These are phyloP conservation scores for Lentinus brumalis DNA, from an alignment of 768 basidiomycete species.

Conservation along the genomic window DNA sequence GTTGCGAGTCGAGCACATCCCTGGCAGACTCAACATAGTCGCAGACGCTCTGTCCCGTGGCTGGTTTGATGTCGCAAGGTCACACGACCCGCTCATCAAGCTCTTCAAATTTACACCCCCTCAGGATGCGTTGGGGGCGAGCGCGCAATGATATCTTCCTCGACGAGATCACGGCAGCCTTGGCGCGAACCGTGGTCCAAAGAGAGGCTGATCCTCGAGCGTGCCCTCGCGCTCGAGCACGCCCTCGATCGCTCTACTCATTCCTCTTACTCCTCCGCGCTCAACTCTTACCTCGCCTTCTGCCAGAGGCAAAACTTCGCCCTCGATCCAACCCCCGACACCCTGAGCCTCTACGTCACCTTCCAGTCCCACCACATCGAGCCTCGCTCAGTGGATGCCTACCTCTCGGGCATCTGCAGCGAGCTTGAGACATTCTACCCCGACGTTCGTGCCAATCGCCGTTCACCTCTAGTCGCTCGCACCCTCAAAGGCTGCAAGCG, in stretches of 20 bases:
- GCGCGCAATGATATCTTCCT: too few relatives aligned
- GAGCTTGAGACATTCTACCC: conserved; percentile 38
- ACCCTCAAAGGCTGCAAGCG: conserved; percentile 37
- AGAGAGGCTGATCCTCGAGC: conserved; percentile 35
- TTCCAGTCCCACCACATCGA: conserved; percentile 41
- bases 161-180: conserved; percentile 42
- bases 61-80: not conserved
- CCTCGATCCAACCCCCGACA: not conserved
- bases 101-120: conserved; percentile 19
- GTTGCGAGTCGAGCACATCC: conserved; percentile 26
- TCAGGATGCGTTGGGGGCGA: conserved; percentile 28
- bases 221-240: conserved; percentile 35
- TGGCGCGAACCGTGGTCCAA: conserved; percentile 34
- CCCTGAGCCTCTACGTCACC: conserved; percentile 28
- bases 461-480: conserved; percentile 26
- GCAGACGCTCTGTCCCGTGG: conserved; percentile 28
- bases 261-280: conserved; percentile 33
- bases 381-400: conserved; percentile 37
- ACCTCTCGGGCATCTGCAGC: conserved; percentile 42
- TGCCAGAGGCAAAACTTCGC: not conserved
- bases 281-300: conserved; percentile 29
- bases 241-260: conserved; percentile 30
- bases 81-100: too few relatives aligned
- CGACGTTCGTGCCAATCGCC: conserved; percentile 20
- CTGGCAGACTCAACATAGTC: conserved; percentile 24